Conservation (phyloP, 345 rosid genomes). For the Hibiscus trionum region DNA sequence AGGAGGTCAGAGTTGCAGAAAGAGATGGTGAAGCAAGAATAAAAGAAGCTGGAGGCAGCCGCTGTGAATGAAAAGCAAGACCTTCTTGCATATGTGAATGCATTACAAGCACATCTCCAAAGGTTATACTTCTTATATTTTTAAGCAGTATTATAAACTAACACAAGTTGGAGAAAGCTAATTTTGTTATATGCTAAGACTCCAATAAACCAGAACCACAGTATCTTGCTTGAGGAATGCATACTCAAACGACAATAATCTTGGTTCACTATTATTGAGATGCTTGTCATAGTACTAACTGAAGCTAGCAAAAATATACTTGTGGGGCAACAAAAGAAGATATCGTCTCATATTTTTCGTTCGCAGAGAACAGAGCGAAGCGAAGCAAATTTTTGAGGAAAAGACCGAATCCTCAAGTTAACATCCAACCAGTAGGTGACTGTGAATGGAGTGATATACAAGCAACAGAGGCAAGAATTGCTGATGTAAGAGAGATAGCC, state of each 20-base stretch:
- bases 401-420: constrained; percentile 52
- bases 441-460: constrained; percentile 84
- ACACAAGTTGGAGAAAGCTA: too few species aligned
- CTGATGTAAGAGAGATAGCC: constrained; percentile 73
- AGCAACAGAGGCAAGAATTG: constrained; percentile 72
- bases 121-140: constrained; percentile 41
- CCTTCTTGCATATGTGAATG: constrained; percentile 74
- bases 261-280: background rate
- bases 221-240: too few species aligned
- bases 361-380: constrained; percentile 69
- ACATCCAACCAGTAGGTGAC: constrained; percentile 50
- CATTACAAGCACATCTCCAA: constrained; percentile 82
- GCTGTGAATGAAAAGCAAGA: constrained; percentile 82
- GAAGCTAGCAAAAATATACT: too few species aligned
- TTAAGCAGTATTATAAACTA: too few species aligned
- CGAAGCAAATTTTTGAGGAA: constrained; percentile 76
- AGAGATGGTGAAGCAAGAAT: constrained; percentile 68
- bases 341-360: background rate
- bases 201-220: too few species aligned
- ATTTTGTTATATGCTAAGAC: too few species aligned
- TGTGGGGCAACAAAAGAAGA: background rate
- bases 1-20: constrained; percentile 76
- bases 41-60: constrained; percentile 68
- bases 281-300: background rate
- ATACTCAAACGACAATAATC: too few species aligned